These are phyloP conservation scores for Fusarium sp. DNA, from an alignment of 2,329 filamentous ascomycete species.

Conservation along the genomic window DNA sequence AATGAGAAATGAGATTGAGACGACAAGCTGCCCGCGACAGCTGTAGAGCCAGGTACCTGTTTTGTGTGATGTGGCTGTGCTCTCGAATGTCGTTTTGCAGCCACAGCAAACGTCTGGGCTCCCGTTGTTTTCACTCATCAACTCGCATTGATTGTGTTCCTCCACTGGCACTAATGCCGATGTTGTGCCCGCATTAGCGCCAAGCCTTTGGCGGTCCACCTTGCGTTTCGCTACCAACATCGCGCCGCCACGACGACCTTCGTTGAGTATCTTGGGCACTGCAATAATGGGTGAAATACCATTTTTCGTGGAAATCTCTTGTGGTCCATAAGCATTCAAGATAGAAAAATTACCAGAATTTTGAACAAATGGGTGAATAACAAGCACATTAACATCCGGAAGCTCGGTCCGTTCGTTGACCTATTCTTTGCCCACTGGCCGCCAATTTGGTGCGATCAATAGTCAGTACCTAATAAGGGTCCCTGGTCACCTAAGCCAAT, in stretches of 20 bases:
- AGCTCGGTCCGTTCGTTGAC: constrained; percentile 27
- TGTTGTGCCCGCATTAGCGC: constrained; percentile 32
- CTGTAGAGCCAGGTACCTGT: constrained; percentile 2
- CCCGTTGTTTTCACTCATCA: constrained; percentile 5
- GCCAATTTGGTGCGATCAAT: constrained; percentile 44
- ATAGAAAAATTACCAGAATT: background rate
- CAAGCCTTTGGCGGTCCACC: constrained; percentile 34
- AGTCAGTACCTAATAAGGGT: constrained; percentile 44
- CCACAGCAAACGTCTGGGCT: constrained; percentile 30
- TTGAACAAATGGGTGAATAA: constrained; percentile 8
- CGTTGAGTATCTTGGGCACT: constrained; percentile 33
- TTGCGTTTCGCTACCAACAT: constrained; percentile 41
- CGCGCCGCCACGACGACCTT: constrained; percentile 37
- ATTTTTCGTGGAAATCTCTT: constrained; percentile 15
- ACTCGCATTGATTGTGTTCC: constrained; percentile 5
- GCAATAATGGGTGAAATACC: constrained; percentile 29
- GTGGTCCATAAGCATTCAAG: constrained; percentile 20
- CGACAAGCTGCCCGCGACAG: constrained; percentile 16
- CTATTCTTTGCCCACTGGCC: constrained; percentile 30
- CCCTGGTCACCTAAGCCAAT: constrained; percentile 44
- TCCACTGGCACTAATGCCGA: constrained; percentile 16
- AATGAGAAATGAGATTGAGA: background rate
- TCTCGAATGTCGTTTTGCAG: constrained; percentile 12
- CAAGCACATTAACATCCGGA: constrained; percentile 3
- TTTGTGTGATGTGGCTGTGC: constrained; percentile 36